Base-by-base conservation (phyloP, 768 basidiomycete genomes). In the Asterophora lycoperdoides region DNA sequence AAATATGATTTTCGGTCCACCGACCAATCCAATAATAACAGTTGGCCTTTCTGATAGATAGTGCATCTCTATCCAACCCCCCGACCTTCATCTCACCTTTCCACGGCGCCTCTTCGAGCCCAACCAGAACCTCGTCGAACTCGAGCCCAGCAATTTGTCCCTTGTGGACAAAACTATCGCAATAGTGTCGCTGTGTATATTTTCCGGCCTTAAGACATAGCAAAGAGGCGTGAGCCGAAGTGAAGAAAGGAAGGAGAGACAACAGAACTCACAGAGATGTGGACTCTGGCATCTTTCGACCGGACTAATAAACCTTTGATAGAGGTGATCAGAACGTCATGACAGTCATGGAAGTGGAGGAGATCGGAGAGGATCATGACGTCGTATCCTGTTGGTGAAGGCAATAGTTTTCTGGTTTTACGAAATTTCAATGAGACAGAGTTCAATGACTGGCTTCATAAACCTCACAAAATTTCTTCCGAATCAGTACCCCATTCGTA, bases 281-380 rank as follows among this genome's bases (percentile, higher is more conserved):
- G 81, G 0, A 75, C 71, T 23, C 75, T 65, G 2, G 80, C 72
- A 3, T 62, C 52, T 5, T 63, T 41, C 1, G 66, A 60, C 36
- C 61, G 73, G 10, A 68, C 63, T 8, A 89, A 74, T 10, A 89
- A 72, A 20, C 67, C 56, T 0, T 56, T 57, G 15, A 83, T 60
- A 6, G 84, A 83, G 4, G 62, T 52, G 19, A 88, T 60, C 32
- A 87, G 72, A 17, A 63, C 73, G 48, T 69, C 73, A 60, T 87
- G 86, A 36, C 80, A 83, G 45, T 58, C 56, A 58, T 79, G 70
- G 60, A 88, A 86, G 63, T 87, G 83, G 19, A 89, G 72, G 9
- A 90, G 70, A 65, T 89, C 86, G 2, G 84, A 87, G 40, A 86
- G 72, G 48, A 89, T 75, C 42, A 88, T 68, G 14, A 77, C 56